phyloP scores from a whole-genome alignment of 169 alveolate species.

The Babesia caballi region DNA sequence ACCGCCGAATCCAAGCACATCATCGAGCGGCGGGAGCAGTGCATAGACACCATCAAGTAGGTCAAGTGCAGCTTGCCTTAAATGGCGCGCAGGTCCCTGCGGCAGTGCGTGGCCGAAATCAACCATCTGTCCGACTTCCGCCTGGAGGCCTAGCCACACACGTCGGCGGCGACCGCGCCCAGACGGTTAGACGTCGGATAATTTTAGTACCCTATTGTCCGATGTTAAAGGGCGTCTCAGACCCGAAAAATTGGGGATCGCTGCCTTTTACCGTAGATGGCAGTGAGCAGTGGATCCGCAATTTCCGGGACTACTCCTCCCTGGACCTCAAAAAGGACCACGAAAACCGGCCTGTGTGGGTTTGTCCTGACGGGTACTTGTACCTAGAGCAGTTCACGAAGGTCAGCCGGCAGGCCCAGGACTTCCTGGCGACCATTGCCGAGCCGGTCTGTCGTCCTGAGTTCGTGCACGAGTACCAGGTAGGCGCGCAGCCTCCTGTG shows the following conservation, averaged over 20 bases:
- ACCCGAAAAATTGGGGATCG: constrained; percentile 46
- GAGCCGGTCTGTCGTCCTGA: constrained; percentile 97
- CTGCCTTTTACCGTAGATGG: constrained; percentile 82
- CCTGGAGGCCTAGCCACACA: constrained; percentile 3
- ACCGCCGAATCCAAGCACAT: constrained; percentile 59
- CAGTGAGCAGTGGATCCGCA: constrained; percentile 72
- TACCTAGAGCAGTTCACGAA: constrained; percentile 78
- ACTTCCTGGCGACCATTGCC: constrained; percentile 95
- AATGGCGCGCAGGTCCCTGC: constrained; percentile 12
- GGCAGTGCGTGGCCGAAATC: constrained; percentile 37
- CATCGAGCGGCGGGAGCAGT: constrained; percentile 46
- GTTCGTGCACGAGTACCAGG: constrained; percentile 93
- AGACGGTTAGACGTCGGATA: not conserved
- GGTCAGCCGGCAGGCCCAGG: constrained; percentile 90
- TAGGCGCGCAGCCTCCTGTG: not conserved
- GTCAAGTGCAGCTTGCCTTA: not conserved
- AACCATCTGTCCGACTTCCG: constrained; percentile 29
- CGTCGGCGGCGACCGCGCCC: not conserved
- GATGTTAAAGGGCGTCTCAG: constrained; percentile 26
- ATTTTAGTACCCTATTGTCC: not conserved
- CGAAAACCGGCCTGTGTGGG: constrained; percentile 85
- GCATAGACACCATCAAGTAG: constrained; percentile 45
- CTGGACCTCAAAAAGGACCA: constrained; percentile 79
- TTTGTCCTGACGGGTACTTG: constrained; percentile 85
- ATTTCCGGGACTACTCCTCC: constrained; percentile 80